Evolutionary conservation across 805 yeast genomes (phyloP), one percentile per base, ranked within the genome.

Genomic region (Schwanniomyces occidentalis): DNA sequence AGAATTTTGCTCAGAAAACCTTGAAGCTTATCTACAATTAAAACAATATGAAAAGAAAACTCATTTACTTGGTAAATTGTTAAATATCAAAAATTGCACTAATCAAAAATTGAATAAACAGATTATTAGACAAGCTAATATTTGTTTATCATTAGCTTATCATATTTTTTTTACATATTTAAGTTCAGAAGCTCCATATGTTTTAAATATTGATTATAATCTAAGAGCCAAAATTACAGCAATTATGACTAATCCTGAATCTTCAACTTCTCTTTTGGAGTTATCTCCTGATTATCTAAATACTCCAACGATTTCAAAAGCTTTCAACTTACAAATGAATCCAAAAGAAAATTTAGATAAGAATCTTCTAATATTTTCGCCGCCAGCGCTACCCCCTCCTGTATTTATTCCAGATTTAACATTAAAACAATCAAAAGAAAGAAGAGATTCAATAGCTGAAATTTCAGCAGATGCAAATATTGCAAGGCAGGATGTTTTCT

Each of bases 1-100:
- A 19, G 83, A 79, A 33, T 69, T 72, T 36, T 87, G 95, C 51
- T 74, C 73, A 2, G 96, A 88, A 51, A 88, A 86, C 48, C 54
- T 85, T n/a, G 81, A 82, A 42, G 87, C 83, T 3, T 85, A 77
- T 52, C 57, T 73, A 34, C 85, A 79, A 38, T 70, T 85, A 31
- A 65, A 65, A 30, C 71, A 71, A 31, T 75, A 81, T 40, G 65
- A 68, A 8, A 73, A 69, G 42, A 73, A 70, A 43, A 60, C 76
- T 58, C 51, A 56, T 1, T 48, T 65, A 1, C 46, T 80, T 36
- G 66, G 66, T 29, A 71, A 67, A 19, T 43, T 78, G 16, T 22
- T 51, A 17, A 21, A 14, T 17, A 28, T 24, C 17, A 8, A 7
- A 3, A 14, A 18, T 14, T 18, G 28, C 14, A 32, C 16, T n/a